Conservation (phyloP, 257 asterid genomes). For the Hygrophila difformis region DNA sequence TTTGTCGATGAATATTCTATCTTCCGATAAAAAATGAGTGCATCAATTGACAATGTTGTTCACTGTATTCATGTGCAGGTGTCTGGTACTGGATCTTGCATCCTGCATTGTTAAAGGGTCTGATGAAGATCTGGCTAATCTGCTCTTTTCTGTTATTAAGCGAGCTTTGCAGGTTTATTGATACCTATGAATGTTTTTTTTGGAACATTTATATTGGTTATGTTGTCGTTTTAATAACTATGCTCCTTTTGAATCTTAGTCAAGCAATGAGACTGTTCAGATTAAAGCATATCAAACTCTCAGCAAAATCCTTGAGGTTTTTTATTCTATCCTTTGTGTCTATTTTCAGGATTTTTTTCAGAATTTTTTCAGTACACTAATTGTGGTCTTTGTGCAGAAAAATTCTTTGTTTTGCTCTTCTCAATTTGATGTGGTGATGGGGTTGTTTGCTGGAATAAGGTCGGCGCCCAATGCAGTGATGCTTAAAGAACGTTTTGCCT, state of each 20-base stretch:
- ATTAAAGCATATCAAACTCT: constrained; percentile 69
- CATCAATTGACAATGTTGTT: constrained; percentile 7
- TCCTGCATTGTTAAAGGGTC: constrained; percentile 68
- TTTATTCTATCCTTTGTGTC: constrained; percentile 1
- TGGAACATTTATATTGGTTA: too few relatives aligned
- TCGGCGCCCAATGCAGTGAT: constrained; percentile 38
- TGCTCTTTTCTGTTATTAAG: constrained; percentile 50
- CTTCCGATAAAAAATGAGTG: too few relatives aligned
- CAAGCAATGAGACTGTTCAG: constrained; percentile 38
- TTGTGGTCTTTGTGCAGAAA: constrained; percentile 40
- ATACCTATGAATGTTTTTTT: constrained; percentile 3
- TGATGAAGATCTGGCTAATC: constrained; percentile 46
- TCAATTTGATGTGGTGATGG: constrained; percentile 55
- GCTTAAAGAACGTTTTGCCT: constrained; percentile 55
- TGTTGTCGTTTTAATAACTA: constrained; percentile 12
- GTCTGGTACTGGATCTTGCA: constrained; percentile 62
- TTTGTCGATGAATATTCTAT: too few relatives aligned
- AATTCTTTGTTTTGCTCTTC: constrained; percentile 64
- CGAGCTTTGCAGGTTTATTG: constrained; percentile 61
- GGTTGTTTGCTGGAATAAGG: constrained; percentile 50
- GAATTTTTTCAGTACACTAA: constrained; percentile 12
- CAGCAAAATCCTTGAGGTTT: constrained; percentile 69
- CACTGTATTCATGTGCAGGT: constrained; percentile 37
- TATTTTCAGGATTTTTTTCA: constrained; percentile 4
- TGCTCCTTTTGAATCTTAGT: constrained; percentile 36